A percentile compares a stretch with the other conserved stretches of the same genome.
Conservation (phyloP, 805 yeast species). For the Schwanniomyces vanrijiae region DNA sequence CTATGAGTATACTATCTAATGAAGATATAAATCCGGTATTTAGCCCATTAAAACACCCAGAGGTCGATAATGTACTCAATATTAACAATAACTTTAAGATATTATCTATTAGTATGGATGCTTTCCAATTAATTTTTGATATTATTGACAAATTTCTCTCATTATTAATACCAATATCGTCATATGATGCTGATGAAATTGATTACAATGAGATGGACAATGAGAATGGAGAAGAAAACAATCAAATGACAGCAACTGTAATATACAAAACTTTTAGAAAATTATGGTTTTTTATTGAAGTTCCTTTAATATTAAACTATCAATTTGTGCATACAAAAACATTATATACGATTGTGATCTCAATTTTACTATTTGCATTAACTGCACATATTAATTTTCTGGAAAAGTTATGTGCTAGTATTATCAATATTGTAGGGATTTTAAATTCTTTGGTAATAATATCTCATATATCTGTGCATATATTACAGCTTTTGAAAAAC, state of each 20-base stretch:
- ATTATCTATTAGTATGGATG: neutral
- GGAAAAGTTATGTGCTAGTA: conserved; percentile 1
- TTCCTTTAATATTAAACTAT: conserved; percentile 16
- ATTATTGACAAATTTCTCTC: conserved; percentile 11
- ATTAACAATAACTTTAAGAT: neutral
- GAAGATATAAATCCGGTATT: conserved; percentile 11
- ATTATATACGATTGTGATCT: conserved; percentile 7
- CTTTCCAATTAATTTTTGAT: conserved; percentile 7
- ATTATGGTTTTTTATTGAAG: conserved; percentile 18
- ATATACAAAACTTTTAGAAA: neutral
- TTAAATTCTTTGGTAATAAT: conserved; percentile 24
- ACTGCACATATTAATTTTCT: neutral
- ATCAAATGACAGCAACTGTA: neutral
- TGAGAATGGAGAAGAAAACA: conserved; percentile 3
- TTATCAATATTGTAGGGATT: conserved; percentile 19
- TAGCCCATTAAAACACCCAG: neutral
- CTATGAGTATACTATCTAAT: conserved; percentile 16
- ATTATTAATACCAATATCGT: conserved; percentile 13
- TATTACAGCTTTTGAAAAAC: conserved; percentile 38
- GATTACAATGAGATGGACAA: conserved; percentile 3
- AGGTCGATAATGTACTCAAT: neutral
- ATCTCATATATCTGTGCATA: conserved; percentile 22
- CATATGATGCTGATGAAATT: neutral
- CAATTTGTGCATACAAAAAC: conserved; percentile 14
- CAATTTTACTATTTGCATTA: conserved; percentile 1